Evolutionary conservation across 805 yeast genomes (phyloP), one percentile per base, ranked within the genome.

Genomic region (Saccharomycopsis fermentans): DNA sequence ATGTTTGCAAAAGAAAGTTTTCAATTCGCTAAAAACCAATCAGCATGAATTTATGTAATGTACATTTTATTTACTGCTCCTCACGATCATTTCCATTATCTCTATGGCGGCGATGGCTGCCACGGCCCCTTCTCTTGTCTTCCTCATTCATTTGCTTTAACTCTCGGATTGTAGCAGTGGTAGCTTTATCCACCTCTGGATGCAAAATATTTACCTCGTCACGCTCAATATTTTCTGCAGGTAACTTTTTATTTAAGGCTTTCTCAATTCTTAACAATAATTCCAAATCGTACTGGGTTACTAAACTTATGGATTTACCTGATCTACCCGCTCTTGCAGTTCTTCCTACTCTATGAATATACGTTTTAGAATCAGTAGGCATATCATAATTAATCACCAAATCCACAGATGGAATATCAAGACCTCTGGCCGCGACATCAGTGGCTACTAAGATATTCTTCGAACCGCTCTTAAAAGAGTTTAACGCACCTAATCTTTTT

Each of bases 251-350:
- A n/a, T 75, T 80, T 56, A 94, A 79, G 9, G 87, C 97, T 57
- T 84, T 84, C 71, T 94, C 99, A 56, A 94, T 91, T 68, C 97
- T 79, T 63, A 90, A 74, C 67, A 89, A 87, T 66, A 90, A 74
- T 70, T 91, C 97, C 61, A 94, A 76, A 70, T 94, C 99, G 69
- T 94, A 94, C 71, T 94, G 99, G 0, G 98, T 91, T 35, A 90
- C 95, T 59, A 91, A 74, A 1, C 96, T 86, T 17, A 91, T 77
- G 2, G 96, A 87, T 69, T 85, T 87, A 54, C 96, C 96, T 0
- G 92, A 82, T 65, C 90, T 80, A 19, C 96, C 96, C 0, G 96
- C 96, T 71, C 97, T 84, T 1, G 97, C 97, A 36, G 97, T 90
- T 76, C 97, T 85, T 59, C 97, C 97, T 36, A 91, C 97, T 72